Evolutionary conservation across 2,329 filamentous ascomycete species (phyloP).

Genomic region (Domatiomyces globalis): DNA sequence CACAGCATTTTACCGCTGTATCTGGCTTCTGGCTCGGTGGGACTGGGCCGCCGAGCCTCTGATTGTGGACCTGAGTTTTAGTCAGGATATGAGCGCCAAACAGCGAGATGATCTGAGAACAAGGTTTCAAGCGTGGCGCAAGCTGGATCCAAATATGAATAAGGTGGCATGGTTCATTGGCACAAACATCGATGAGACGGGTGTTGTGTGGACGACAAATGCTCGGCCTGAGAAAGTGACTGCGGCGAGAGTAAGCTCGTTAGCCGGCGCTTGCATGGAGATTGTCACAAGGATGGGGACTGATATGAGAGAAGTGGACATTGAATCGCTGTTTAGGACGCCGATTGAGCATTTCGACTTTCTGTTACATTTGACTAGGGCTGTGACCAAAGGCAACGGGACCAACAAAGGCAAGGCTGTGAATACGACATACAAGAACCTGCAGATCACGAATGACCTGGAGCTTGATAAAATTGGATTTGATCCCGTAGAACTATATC

Average conservation of each 20-base stretch:
- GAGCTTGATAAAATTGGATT: constrained; percentile 37
- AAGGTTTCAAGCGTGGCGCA: constrained; percentile 70
- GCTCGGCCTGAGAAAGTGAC: constrained; percentile 62
- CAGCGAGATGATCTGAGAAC: constrained; percentile 30
- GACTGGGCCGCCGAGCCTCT: constrained; percentile 80
- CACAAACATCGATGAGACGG: constrained; percentile 62
- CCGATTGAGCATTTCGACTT: constrained; percentile 71
- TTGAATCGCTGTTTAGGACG: constrained; percentile 54
- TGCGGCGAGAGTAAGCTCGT: constrained; percentile 64
- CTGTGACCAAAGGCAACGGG: background rate
- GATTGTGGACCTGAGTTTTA: constrained; percentile 55
- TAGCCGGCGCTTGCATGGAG: constrained; percentile 63
- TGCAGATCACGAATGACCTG: constrained; percentile 40
- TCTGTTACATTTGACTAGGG: constrained; percentile 48
- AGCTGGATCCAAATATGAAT: constrained; percentile 79
- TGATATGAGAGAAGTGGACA: constrained; percentile 32
- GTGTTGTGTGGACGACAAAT: constrained; percentile 65
- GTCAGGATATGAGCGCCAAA: constrained; percentile 44
- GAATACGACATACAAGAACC: constrained; percentile 57
- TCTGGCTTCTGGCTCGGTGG: constrained; percentile 72
- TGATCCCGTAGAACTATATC: constrained; percentile 48
- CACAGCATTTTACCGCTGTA: constrained; percentile 66
- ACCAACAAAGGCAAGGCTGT: constrained; percentile 18
- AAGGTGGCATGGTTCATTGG: constrained; percentile 67
- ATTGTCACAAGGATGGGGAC: constrained; percentile 42